Percentiles rank a stretch among this genome's conserved stretches.
phyloP scores from a whole-genome alignment of 2,329 filamentous ascomycete species.

The Scortechinia acanthostroma region DNA sequence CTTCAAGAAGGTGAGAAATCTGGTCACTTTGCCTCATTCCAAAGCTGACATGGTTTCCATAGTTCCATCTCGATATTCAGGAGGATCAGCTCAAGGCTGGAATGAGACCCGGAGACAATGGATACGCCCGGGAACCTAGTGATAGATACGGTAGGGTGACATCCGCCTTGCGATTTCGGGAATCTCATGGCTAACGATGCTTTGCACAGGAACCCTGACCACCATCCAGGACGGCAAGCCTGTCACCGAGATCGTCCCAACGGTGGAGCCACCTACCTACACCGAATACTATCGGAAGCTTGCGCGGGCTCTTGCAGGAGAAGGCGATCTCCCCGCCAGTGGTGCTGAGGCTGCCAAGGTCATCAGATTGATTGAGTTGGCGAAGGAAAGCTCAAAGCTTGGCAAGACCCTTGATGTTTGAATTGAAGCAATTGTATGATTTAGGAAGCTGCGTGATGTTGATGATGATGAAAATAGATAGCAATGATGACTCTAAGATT shows the following conservation, averaged over 20 bases:
- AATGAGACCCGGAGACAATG: slow-evolving; percentile 47
- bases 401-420: slow-evolving; percentile 21
- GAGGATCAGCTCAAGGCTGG: slow-evolving; percentile 68
- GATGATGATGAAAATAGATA: too few relatives aligned
- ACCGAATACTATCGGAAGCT: slow-evolving; percentile 55
- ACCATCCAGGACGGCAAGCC: slow-evolving; percentile 42
- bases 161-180: background rate
- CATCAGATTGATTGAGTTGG: slow-evolving; percentile 46
- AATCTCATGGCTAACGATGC: slow-evolving; percentile 12
- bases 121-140: slow-evolving; percentile 58
- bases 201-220: slow-evolving; percentile 32
- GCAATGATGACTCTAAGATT: too few relatives aligned
- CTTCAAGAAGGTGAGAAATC: slow-evolving; percentile 66
- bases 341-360: slow-evolving; percentile 41
- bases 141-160: slow-evolving; percentile 40
- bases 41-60: background rate
- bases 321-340: slow-evolving; percentile 42
- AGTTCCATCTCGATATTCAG: slow-evolving; percentile 59
- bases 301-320: slow-evolving; percentile 39
- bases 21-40: background rate
- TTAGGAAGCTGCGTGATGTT: too few relatives aligned
- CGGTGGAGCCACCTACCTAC: slow-evolving; percentile 62
- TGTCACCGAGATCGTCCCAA: slow-evolving; percentile 40
- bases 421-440: background rate
- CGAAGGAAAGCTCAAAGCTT: slow-evolving; percentile 38